Evolutionary conservation across 495 filamentous ascomycete species (phyloP).

Genomic region (Penicillium flavigenum): DNA sequence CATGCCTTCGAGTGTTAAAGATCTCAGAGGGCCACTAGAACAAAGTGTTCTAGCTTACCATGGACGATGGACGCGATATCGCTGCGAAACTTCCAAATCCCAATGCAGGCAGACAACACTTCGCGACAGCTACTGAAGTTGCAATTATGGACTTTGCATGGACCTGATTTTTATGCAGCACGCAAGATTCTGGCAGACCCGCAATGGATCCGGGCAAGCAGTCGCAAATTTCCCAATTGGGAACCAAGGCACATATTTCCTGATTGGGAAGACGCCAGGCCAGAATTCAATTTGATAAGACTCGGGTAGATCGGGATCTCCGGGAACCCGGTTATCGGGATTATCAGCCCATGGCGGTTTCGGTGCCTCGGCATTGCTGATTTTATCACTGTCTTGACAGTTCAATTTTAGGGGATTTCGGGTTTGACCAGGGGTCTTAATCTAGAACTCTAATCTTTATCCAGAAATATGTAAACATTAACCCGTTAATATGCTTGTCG

Average conservation of each 20-base stretch:
- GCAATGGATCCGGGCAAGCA: not conserved
- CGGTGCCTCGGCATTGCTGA: not conserved
- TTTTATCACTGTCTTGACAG: not conserved
- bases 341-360: not conserved
- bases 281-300: not conserved
- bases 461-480: not conserved
- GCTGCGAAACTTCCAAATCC: slow-evolving; percentile 40
- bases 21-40: not conserved
- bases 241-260: not conserved
- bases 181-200: too few species aligned
- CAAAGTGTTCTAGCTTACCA: slow-evolving; percentile 38
- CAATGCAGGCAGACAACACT: slow-evolving; percentile 29
- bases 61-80: slow-evolving; percentile 41
- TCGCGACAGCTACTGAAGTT: slow-evolving; percentile 32
- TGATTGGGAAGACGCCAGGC: not conserved
- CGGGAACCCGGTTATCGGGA: not conserved
- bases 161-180: too few species aligned
- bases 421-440: not conserved
- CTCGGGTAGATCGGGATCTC: slow-evolving; percentile 1
- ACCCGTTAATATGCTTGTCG: not conserved
- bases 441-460: not conserved
- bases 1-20: too few species aligned
- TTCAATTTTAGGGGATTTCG: not conserved
- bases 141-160: slow-evolving; percentile 23
- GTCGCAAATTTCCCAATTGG: not conserved